Evolutionary conservation across 2,329 filamentous ascomycete genomes (phyloP), one percentile per base, ranked within the genome.

Genomic region (Juglanconis oblonga): DNA sequence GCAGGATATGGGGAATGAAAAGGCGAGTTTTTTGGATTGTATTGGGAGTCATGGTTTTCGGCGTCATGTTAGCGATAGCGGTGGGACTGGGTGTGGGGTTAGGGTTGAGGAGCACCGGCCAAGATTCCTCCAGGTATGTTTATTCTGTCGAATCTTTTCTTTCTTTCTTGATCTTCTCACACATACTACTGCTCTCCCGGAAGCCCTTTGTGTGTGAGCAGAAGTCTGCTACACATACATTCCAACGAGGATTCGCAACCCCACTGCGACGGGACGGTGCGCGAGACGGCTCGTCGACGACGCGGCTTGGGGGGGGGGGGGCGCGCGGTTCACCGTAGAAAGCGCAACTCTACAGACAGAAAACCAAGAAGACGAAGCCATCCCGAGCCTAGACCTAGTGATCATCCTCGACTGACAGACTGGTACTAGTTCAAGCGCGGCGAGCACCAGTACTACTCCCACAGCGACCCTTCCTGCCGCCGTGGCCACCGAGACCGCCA

Each of bases 71-170:
- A 32, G 72, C 66, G 6, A 58, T 74, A 5, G 72, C 71, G 3
- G 60, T 69, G 0, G 73, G 73, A 0, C 62, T 74, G 2, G 73
- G 73, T 0, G 66, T 74, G 3, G 73, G 73, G 1, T 56, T 74
- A n/a, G 68, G 67, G 13, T 51, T 57, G 52, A 32, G 24, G 55
- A 55, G 52, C 31, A n/a, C 14, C 42, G n/a, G 17, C 42, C 4
- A 5, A 7, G 13, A 36, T 38, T 17, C 29, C 10, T 45, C 52
- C 17, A 47, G 52, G 52, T 59, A 40, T 44, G 55, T 50, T 17
- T 14, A 36, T 31, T 47, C 7, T 32, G 32, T 55, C 10, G 2
- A 5, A n/a, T 11, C 6, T 35, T 31, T 44, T 17, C 4, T 10
- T 17, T 14, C 9, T 11, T 29, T 24, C 7, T 29, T 33, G n/a